Conservation (phyloP, 192 early-diverging fungal species). For the Linnemannia schmuckeri region DNA sequence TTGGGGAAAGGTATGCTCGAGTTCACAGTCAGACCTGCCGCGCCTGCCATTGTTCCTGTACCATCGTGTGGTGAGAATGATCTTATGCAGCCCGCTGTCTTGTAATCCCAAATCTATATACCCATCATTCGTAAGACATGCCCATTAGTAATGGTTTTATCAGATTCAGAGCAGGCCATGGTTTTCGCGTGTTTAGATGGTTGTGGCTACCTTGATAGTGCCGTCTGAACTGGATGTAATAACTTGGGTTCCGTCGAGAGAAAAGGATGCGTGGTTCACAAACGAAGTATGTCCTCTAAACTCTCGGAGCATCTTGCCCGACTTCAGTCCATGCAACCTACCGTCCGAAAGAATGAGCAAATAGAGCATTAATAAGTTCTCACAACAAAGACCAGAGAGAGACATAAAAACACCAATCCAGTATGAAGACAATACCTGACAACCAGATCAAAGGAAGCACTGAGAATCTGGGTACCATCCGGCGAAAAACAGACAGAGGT, state of each 20-base stretch:
- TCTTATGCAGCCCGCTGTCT: slow-evolving; percentile 72
- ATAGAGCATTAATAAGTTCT: not conserved
- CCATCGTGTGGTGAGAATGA: slow-evolving; percentile 70
- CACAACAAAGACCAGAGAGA: not conserved
- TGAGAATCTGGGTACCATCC: slow-evolving; percentile 86
- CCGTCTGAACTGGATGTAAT: slow-evolving; percentile 91
- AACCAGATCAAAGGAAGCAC: slow-evolving; percentile 83
- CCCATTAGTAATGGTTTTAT: too few relatives aligned
- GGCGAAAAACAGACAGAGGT: slow-evolving; percentile 82
- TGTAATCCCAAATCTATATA: slow-evolving; percentile 90
- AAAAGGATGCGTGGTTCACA: slow-evolving; percentile 86
- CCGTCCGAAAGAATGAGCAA: not conserved
- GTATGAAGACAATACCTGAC: slow-evolving; percentile 64
- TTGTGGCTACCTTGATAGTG: slow-evolving; percentile 74
- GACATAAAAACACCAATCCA: not conserved
- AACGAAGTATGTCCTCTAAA: slow-evolving; percentile 93
- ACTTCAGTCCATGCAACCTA: slow-evolving; percentile 92
- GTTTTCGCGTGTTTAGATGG: not conserved
- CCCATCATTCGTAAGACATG: not conserved
- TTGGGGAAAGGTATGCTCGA: slow-evolving; percentile 74
- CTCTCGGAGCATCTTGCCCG: slow-evolving; percentile 92
- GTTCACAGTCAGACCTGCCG: slow-evolving; percentile 66
- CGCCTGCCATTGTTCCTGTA: slow-evolving; percentile 66
- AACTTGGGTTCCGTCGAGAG: slow-evolving; percentile 75
- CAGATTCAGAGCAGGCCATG: too few relatives aligned